Percentiles rank a stretch among this genome's conserved stretches.
Conservation (phyloP, 331 rosid genomes). For the Quercus lobata region DNA sequence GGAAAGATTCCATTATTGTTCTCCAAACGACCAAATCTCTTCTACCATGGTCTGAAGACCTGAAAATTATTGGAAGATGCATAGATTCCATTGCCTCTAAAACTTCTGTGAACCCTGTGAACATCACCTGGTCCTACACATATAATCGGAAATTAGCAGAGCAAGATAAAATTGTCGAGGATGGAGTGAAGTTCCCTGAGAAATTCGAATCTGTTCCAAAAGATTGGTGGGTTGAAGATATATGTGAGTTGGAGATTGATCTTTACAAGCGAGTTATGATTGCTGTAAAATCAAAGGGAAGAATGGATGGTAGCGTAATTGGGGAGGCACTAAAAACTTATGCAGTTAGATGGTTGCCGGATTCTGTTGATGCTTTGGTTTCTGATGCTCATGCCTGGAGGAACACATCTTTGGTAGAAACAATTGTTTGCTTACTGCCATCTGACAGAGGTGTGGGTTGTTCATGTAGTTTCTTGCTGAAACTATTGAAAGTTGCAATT, state of each 20-base stretch:
- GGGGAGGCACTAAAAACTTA: conserved; percentile 92
- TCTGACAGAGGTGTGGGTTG: conserved; percentile 58
- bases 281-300: conserved; percentile 81
- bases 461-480: conserved; percentile 79
- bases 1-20: conserved; percentile 97
- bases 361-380: conserved; percentile 76
- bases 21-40: conserved; percentile 86
- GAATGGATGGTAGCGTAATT: conserved; percentile 86
- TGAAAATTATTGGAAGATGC: conserved; percentile 89
- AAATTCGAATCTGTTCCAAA: conserved; percentile 60
- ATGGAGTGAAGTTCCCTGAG: conserved; percentile 36
- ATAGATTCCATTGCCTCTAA: conserved; percentile 92
- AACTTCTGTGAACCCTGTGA: conserved; percentile 74
- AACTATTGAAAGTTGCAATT: conserved; percentile 76
- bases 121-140: conserved; percentile 91
- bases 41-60: conserved; percentile 90
- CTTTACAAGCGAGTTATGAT: conserved; percentile 77
- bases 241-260: conserved; percentile 93
- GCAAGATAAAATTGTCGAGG: conserved; percentile 56
- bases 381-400: conserved; percentile 69
- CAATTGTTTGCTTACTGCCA: conserved; percentile 79
- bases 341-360: conserved; percentile 89
- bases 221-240: conserved; percentile 99
- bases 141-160: conserved; percentile 67
- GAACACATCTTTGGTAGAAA: conserved; percentile 79